These are phyloP conservation scores for Linum tenue DNA, from an alignment of 345 rosid species.

Conservation along the genomic window DNA sequence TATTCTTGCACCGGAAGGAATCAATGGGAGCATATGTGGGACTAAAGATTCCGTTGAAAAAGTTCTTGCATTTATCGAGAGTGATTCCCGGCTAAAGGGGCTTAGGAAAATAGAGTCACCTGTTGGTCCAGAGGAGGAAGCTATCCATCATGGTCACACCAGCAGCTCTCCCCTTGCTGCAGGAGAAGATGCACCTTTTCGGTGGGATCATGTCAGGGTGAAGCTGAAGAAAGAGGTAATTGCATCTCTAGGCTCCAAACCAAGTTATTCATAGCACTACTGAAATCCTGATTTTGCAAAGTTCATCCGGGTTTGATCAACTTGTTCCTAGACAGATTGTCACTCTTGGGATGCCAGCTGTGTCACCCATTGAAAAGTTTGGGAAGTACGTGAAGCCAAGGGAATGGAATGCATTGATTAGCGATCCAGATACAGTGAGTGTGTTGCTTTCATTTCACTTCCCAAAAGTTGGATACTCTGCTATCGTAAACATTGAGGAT, in stretches of 20 bases:
- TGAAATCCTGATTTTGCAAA: neutral
- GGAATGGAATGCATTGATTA: conserved; percentile 76
- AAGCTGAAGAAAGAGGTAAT: conserved; percentile 93
- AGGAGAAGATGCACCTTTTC: conserved; percentile 89
- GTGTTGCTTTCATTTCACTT: neutral
- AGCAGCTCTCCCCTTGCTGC: conserved; percentile 86
- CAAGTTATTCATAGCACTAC: neutral
- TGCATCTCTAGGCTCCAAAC: neutral
- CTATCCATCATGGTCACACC: conserved; percentile 80
- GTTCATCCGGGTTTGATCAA: conserved; percentile 2
- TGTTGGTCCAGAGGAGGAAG: conserved; percentile 85
- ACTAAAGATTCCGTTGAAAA: conserved; percentile 59
- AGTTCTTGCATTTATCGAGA: conserved; percentile 65
- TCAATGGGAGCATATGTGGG: conserved; percentile 94
- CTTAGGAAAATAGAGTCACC: conserved; percentile 77
- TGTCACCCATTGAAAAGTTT: conserved; percentile 67
- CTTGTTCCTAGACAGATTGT: conserved; percentile 55
- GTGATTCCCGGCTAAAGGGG: conserved; percentile 52
- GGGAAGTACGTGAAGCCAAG: conserved; percentile 70
- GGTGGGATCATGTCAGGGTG: conserved; percentile 96
- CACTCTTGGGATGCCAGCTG: conserved; percentile 84
- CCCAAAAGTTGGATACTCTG: neutral
- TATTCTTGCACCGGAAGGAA: conserved; percentile 89
- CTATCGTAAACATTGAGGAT: too few relatives aligned
- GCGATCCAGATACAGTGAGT: conserved; percentile 86